These are phyloP conservation scores for Epichloe aotearoae DNA, from an alignment of 2,329 filamentous ascomycete genomes.

Conservation along the genomic window DNA sequence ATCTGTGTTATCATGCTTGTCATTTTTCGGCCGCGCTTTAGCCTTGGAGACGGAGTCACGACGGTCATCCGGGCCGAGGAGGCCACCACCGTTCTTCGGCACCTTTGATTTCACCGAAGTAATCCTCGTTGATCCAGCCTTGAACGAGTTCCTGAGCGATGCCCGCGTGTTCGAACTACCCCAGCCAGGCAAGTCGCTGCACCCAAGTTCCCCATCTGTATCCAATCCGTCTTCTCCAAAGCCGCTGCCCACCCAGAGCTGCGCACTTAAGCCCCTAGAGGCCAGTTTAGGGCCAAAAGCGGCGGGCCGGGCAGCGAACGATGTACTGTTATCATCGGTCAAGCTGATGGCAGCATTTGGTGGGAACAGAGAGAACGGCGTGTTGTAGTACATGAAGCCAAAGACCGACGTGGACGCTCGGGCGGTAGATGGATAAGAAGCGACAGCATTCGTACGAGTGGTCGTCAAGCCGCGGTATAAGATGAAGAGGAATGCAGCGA, in stretches of 20 bases:
- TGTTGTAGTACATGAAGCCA: constrained; percentile 54
- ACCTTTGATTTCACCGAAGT: constrained; percentile 8
- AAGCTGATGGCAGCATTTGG: constrained; percentile 92
- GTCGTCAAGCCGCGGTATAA: constrained; percentile 37
- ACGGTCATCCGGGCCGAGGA: constrained; percentile 16
- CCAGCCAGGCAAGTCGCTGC: constrained; percentile 90
- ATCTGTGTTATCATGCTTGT: constrained; percentile 64
- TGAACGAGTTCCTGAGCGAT: constrained; percentile 27
- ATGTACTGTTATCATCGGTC: constrained; percentile 95
- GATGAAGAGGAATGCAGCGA: constrained; percentile 40
- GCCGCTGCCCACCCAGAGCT: constrained; percentile 85
- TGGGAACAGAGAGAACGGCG: constrained; percentile 79
- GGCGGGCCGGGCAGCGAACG: constrained; percentile 84
- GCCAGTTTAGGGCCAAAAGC: constrained; percentile 80
- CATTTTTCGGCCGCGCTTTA: constrained; percentile 2
- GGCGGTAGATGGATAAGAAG: constrained; percentile 12
- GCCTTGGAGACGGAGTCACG: constrained; percentile 9
- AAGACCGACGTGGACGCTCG: constrained; percentile 16
- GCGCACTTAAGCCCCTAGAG: constrained; percentile 64
- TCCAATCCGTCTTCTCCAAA: constrained; percentile 68
- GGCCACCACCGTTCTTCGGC: constrained; percentile 10
- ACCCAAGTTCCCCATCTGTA: constrained; percentile 77
- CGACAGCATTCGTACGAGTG: constrained; percentile 13
- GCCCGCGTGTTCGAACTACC: constrained; percentile 43
- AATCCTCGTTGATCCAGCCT: constrained; percentile 12